Evolutionary conservation across 768 basidiomycete genomes (phyloP).

Genomic region (Lactifluus rugatus): DNA sequence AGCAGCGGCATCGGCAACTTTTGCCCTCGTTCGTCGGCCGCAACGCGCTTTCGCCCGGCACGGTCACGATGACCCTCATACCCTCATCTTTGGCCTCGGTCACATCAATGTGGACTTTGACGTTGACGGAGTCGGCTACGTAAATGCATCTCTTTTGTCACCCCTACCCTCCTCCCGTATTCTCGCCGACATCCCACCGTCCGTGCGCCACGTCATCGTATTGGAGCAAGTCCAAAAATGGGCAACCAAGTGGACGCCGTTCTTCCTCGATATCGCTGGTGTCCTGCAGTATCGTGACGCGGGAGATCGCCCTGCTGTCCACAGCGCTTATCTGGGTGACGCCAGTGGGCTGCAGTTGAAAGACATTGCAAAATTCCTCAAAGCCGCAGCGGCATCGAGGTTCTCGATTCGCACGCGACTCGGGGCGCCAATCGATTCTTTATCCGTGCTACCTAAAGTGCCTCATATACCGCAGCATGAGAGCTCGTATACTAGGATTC

Average conservation of each 20-base stretch:
- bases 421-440: conserved; percentile 29
- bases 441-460: conserved; percentile 25
- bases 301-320: conserved; percentile 43
- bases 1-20: conserved; percentile 54
- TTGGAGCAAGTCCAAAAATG: conserved; percentile 72
- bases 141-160: conserved; percentile 55
- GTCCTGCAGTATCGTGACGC: conserved; percentile 53
- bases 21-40: conserved; percentile 51
- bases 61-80: conserved; percentile 50
- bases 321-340: conserved; percentile 55
- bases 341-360: conserved; percentile 28
- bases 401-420: conserved; percentile 39
- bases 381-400: conserved; percentile 31
- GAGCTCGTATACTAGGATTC: conserved; percentile 81
- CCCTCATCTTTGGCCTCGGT: conserved; percentile 67
- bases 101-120: conserved; percentile 32
- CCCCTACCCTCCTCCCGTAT: conserved; percentile 56
- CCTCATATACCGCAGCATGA: conserved; percentile 86
- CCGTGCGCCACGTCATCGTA: conserved; percentile 60
- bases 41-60: conserved; percentile 43
- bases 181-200: conserved; percentile 47
- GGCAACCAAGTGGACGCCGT: conserved; percentile 78
- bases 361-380: conserved; percentile 45
- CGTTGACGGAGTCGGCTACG: conserved; percentile 51
- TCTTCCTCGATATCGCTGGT: conserved; percentile 73